Conservation (phyloP, 164 flowering plant genomes). For the Cinnamomum micranthum region DNA sequence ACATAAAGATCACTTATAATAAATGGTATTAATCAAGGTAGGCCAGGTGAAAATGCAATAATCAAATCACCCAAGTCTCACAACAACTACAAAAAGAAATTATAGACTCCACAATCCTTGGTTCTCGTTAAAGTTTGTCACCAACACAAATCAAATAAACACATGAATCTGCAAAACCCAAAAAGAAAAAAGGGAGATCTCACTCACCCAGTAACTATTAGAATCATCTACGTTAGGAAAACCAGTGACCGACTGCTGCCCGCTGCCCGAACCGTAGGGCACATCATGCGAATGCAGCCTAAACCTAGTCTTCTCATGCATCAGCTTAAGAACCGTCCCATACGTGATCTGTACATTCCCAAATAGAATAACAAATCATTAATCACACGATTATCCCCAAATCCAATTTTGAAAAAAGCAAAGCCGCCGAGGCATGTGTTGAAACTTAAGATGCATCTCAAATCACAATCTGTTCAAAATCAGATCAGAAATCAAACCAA, state of each 20-base stretch:
- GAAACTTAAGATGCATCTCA: not conserved
- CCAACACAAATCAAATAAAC: not conserved
- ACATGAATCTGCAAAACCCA: not conserved
- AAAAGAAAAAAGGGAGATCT: not conserved
- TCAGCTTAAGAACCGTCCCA: conserved; percentile 76
- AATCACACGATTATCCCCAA: not conserved
- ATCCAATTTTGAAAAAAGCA: not conserved
- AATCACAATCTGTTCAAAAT: not conserved
- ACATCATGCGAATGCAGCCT: conserved; percentile 95
- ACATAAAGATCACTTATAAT: no score
- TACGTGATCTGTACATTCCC: conserved; percentile 60
- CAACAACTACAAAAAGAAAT: no score
- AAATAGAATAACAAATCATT: not conserved
- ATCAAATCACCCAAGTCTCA: no score
- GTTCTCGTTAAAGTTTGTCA: not conserved
- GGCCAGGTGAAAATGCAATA: no score
- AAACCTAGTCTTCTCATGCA: conserved; percentile 89
- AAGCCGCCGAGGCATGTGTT: not conserved
- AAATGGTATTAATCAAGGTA: no score
- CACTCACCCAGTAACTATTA: conserved; percentile 90
- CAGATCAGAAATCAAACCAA: no score
- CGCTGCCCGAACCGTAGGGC: conserved; percentile 98
- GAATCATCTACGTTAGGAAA: conserved; percentile 90
- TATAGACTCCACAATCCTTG: no score
- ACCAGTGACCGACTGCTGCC: conserved; percentile 96